Base-by-base conservation (phyloP, 345 rosid genomes). In the Kandelia obovata region DNA sequence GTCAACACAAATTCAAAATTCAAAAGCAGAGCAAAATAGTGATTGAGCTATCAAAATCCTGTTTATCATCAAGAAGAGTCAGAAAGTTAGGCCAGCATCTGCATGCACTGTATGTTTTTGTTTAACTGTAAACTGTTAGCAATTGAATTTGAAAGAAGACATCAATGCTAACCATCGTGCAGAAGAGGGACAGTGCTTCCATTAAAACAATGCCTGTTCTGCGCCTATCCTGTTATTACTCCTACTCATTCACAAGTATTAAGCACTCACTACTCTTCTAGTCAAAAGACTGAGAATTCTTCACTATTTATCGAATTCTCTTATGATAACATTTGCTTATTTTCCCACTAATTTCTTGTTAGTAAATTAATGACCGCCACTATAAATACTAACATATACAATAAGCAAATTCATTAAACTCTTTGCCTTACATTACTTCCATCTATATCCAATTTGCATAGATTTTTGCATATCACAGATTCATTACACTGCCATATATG, bases 1-100 rank as follows among this genome's bases (percentile, higher is more conserved):
- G 77, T 68, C 19, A 70, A 31, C 59, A 23, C 35, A 80, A 72
- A 58, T 61, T 59, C 9, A 60, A 78, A 61, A 9, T 60, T 47
- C 5, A 66, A 66, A 39, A 61, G 31, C 65, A 62, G 55, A 56
- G 27, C 35, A 55, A 9, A 26, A 47, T 19, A 52, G 47, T 53
- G 51, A 30, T 59, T 28, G 56, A 20, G 30, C 47, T 32, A 72
- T 31, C 57, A 19, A 65, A 37, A 20, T 26, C n/a, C 28, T 21
- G 43, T 25, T 11, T 39, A 65, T 47, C 49, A 49, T 59, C 66
- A 30, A 51, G 26, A 66, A 43, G 20, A 30, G 61, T 35, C 25
- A 65, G 53, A 65, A 6, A 26, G 35, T 31, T 27, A 51, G 59
- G 43, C 37, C 37, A 34, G 37, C 8, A 34, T 34, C 37, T 7